Evolutionary conservation across 192 early-diverging fungal genomes (phyloP), one percentile per base, ranked within the genome.

Genomic region (Haplosporangium gracile): DNA sequence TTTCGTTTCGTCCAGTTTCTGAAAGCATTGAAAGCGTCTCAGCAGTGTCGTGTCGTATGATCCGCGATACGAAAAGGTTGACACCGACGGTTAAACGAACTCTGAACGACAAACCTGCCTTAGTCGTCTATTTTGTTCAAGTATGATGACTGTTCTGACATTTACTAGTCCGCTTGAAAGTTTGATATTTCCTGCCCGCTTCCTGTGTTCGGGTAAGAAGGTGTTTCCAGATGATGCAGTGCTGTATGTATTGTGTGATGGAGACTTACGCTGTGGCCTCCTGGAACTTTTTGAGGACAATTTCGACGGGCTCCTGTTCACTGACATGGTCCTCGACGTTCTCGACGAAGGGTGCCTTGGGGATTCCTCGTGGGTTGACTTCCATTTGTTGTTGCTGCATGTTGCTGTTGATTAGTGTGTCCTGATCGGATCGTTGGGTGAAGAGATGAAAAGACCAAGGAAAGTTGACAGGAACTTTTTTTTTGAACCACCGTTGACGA

Each of bases 331-430:
- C 95, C 71, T 95, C 96, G 24, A 99, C 96, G 79, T 96, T 94
- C 85, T 97, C 96, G 74, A 99, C 95, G 90, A 99, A 99, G 39
- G 97, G 97, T 18, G 97, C 96, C 81, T 94, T 94, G 34, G 98
- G 98, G 77, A 99, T 99, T 77, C 98, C 97, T 78, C 97, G 89
- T 24, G 98, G 96, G 87, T 99, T 99, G 68, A 94, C 85, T 77
- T 96, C 94, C 70, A 97, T 87, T 74, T 65, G 49, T 65, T 65
- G 60, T 29, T 65, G 60, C 26, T 26, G n/a, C 26, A 29, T 90
- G 60, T 70, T 26, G 36, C 36, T 76, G 32, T 7, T 24, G n/a
- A 51, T 38, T 36, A 16, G 20, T 4, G 10, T 9, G 47, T 45
- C 53, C 40, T 8, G 24, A 63, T 74, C 38, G 8, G 32, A 11